Evolutionary conservation across 2,329 filamentous ascomycete genomes (phyloP).

Genomic region (Fusarium nelsonii): DNA sequence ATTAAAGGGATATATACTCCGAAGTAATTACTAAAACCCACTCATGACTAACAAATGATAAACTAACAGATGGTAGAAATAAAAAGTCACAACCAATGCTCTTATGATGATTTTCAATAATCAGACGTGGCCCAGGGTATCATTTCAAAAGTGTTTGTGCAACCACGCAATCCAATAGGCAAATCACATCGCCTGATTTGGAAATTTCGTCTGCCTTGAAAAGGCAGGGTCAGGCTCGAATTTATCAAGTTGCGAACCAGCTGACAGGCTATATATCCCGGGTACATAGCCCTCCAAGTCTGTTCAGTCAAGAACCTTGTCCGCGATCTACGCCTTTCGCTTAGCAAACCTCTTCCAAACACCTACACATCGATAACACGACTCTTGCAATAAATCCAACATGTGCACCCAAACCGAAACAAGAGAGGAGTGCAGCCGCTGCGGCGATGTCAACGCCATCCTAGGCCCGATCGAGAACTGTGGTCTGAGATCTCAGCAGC

Average conservation of each 20-base stretch:
- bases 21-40: not conserved
- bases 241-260: slow-evolving; percentile 38
- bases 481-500: slow-evolving; percentile 20
- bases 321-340: not conserved
- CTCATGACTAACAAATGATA: not conserved
- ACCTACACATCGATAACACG: not conserved
- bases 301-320: not conserved
- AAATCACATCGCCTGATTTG: slow-evolving; percentile 33
- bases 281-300: slow-evolving; percentile 17
- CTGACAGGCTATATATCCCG: slow-evolving; percentile 36
- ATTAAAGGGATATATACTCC: slow-evolving; percentile 5
- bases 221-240: slow-evolving; percentile 29
- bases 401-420: slow-evolving; percentile 40
- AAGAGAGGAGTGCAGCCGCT: slow-evolving; percentile 29
- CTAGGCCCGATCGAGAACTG: slow-evolving; percentile 30
- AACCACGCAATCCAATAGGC: slow-evolving; percentile 14
- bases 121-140: slow-evolving; percentile 4
- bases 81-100: not conserved
- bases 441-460: slow-evolving; percentile 16
- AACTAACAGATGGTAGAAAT: slow-evolving; percentile 1
- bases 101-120: slow-evolving; percentile 6
- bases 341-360: slow-evolving; percentile 1
- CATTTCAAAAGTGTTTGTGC: slow-evolving; percentile 31
- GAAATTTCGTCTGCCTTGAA: slow-evolving; percentile 30
- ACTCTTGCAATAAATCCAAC: not conserved